Percentiles rank a stretch among this genome's conserved stretches.
Evolutionary conservation across 169 alveolate species (phyloP).

Genomic region (Cryptosporidium muris): DNA sequence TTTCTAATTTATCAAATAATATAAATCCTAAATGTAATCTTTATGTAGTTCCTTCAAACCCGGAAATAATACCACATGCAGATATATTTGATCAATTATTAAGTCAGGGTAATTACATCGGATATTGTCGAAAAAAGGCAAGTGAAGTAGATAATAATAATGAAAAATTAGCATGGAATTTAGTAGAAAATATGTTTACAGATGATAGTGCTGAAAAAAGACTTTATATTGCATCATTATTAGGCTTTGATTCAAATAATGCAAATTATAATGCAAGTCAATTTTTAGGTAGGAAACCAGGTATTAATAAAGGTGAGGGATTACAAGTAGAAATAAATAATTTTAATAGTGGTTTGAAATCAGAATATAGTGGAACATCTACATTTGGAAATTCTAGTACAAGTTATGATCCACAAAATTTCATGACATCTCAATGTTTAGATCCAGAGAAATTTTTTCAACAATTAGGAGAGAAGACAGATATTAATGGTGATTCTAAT

Average conservation of each 20-base stretch:
- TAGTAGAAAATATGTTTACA: constrained; percentile 66
- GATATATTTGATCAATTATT: constrained; percentile 60
- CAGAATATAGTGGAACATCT: constrained; percentile 4
- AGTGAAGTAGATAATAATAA: constrained; percentile 41
- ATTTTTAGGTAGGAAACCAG: constrained; percentile 54
- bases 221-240: constrained; percentile 56
- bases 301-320: constrained; percentile 26
- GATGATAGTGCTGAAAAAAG: constrained; percentile 54
- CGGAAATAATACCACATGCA: constrained; percentile 69
- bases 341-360: neutral
- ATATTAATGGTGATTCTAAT: neutral
- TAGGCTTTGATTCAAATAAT: constrained; percentile 45
- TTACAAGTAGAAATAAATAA: neutral
- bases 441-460: constrained; percentile 78
- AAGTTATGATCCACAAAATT: constrained; percentile 40
- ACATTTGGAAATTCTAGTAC: constrained; percentile 5
- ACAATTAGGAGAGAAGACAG: constrained; percentile 73
- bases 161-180: constrained; percentile 65
- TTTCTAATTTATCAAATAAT: neutral
- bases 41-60: constrained; percentile 66
- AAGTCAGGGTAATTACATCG: constrained; percentile 39
- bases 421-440: constrained; percentile 16
- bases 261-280: constrained; percentile 17
- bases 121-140: constrained; percentile 41
- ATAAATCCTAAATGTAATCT: constrained; percentile 22